Conservation (phyloP, 352 stramenopile species). For the Pythium chondricola region DNA sequence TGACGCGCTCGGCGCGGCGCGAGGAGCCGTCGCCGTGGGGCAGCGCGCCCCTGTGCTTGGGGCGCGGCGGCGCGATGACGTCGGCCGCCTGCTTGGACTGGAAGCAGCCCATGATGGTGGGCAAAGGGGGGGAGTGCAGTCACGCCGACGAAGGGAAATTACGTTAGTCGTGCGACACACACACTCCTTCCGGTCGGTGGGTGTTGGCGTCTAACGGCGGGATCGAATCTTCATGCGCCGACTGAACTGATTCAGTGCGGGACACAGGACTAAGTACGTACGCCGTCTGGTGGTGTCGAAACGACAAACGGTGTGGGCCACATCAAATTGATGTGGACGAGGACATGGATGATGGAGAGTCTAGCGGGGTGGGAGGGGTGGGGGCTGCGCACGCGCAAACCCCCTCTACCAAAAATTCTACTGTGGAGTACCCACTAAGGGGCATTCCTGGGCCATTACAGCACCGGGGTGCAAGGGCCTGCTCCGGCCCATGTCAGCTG, state of each 20-base stretch:
- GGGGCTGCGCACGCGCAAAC: conserved; percentile 11
- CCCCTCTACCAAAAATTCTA: conserved; percentile 20
- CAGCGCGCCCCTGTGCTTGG: conserved; percentile 5
- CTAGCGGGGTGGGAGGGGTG: not conserved
- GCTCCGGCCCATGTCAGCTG: conserved; percentile 83
- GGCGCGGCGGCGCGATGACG: conserved; percentile 28
- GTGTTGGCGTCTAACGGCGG: no score
- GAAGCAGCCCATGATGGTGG: conserved; percentile 44
- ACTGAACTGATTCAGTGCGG: no score
- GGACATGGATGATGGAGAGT: not conserved
- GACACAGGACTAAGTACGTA: no score
- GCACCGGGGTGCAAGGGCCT: conserved; percentile 75
- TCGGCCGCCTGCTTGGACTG: conserved; percentile 37
- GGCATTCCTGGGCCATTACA: conserved; percentile 56
- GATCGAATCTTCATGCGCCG: not conserved
- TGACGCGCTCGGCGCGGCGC: conserved; percentile 24
- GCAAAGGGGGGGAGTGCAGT: no score
- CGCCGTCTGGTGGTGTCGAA: no score
- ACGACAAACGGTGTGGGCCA: no score
- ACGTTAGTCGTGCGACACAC: no score
- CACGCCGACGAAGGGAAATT: no score
- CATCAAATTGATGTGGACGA: not conserved
- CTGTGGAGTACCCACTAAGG: conserved; percentile 19
- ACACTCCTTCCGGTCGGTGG: no score
- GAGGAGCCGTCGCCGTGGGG: not conserved